Evolutionary conservation across 768 basidiomycete species (phyloP), one percentile per base, ranked within the genome.

Genomic region (Symmetrospora coprosmae): DNA sequence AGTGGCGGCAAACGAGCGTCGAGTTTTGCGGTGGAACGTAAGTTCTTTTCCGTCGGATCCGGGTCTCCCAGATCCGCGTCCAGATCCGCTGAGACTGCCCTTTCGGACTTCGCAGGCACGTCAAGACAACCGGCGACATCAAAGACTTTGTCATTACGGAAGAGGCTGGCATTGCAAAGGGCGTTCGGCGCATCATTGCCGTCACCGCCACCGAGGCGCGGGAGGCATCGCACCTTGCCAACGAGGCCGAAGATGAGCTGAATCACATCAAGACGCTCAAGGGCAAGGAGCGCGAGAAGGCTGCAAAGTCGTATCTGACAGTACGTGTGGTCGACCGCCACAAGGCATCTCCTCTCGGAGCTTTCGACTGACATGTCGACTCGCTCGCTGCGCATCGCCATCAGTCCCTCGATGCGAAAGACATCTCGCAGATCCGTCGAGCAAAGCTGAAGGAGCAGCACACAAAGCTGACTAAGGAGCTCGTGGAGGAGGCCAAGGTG

Each of bases 1-100:
- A 84, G 73, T 99, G 94, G 94, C 76, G 86, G 46, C 75, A 74
- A 28, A 94, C 92, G 11, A 90, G 86, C 72, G 81, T 94, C 64
- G 94, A 99, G 74, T 92, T 99, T 71, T 99, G 94, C 71, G 94
- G 94, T 73, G 94, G 94, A 73, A 99, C 94, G 81, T 89, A 67
- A 72, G 87, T 61, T 45, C 11, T 25, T 30, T 40, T 34, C 40
- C 43, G 11, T 35, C 14, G n/a, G n/a, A n/a, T n/a, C n/a, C n/a
- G n/a, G n/a, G n/a, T n/a, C n/a, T n/a, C n/a, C n/a, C n/a, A n/a
- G n/a, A n/a, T n/a, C n/a, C n/a, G n/a, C n/a, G n/a, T 37, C 19
- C 35, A 31, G 25, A 8, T 25, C 40, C 33, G 33, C 9, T 16
- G 2, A 17, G 19, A 34, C 17, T 56, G 8, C 13, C 21, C 27